phyloP scores from a whole-genome alignment of 176 grass and related monocot species.

The Triticum dicoccoides region DNA sequence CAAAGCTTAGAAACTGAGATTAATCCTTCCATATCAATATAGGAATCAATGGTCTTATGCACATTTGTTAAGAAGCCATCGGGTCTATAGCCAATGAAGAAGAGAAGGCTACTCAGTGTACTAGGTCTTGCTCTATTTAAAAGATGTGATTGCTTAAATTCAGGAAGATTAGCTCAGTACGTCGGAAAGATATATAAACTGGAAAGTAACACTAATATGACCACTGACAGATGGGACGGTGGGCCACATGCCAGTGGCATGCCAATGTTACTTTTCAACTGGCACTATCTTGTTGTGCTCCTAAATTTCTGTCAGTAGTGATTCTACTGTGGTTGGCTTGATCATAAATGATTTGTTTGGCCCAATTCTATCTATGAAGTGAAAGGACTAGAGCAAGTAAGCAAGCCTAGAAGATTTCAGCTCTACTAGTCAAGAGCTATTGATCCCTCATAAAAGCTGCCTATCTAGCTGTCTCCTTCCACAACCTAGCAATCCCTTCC shows the following conservation, averaged over 20 bases:
- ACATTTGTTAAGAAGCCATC: not conserved
- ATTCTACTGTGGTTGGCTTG: not conserved
- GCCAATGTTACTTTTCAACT: not conserved
- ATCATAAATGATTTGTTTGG: not conserved
- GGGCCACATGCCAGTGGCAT: too few relatives aligned
- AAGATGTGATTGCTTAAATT: not conserved
- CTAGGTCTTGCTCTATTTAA: not conserved
- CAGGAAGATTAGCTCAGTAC: not conserved
- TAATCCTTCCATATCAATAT: not conserved
- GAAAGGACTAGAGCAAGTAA: not conserved
- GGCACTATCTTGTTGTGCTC: not conserved
- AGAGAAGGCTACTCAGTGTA: not conserved
- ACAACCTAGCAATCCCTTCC: slow-evolving; percentile 2
- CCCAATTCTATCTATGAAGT: not conserved
- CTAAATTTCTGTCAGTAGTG: not conserved
- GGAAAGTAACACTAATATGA: not conserved
- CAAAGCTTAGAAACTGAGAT: slow-evolving; percentile 14
- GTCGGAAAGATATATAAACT: not conserved
- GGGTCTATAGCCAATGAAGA: not conserved
- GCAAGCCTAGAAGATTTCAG: not conserved
- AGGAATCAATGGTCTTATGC: not conserved
- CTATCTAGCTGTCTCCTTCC: not conserved
- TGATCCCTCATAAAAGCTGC: not conserved
- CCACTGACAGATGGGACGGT: too few relatives aligned
- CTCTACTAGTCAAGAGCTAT: not conserved